Base-by-base conservation (phyloP, 2,329 filamentous ascomycete genomes). In the Colletotrichum plurivorum region DNA sequence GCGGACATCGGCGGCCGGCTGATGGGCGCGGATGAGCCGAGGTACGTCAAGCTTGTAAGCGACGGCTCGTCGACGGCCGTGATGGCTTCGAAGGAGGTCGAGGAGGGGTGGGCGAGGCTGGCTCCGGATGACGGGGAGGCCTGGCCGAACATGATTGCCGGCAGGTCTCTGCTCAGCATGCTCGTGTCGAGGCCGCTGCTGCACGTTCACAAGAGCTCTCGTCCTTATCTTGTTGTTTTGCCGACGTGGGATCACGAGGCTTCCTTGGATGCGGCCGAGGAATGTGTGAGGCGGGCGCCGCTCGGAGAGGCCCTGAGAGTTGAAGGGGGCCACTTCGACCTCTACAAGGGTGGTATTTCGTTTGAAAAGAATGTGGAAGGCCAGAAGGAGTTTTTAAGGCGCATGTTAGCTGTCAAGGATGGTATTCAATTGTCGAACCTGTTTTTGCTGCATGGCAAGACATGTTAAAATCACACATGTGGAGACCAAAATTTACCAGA, bases 241-340 rank as follows among this genome's bases (percentile, higher is more conserved):
- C 59, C 64, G 6, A 67, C 64, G 7, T 67, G 64, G 64, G 59
- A 67, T n/a, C 53, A 67, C 25, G 64, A 67, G 15, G 64, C 59
- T 27, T 63, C 59, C 9, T 15, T 67, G 36, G 45, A 46, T 16
- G 64, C 64, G 2, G 64, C 64, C 1, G 64, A 67, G 27, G 52
- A 64, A 1, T 67, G 64, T 20, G 64, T 67, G 4, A 67, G 20
- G 52, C 59, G 64, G 3, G 64, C 64, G 41, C 64, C 64, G 4
- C 13, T 67, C 1, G 64, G 64, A 3, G 64, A 67, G 53, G 59
- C 12, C 5, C 49, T 67, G 22, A 52, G 64, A 20, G 64, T 67
- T 3, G 59, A 56, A 9, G 64, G 64, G 4, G 64, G 64, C 0
- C 64, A 67, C 13, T 67, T 67, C 20, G 64, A 63, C 25, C 20